phyloP scores from a whole-genome alignment of 768 basidiomycete species.

The Tephrocybe rancida region DNA sequence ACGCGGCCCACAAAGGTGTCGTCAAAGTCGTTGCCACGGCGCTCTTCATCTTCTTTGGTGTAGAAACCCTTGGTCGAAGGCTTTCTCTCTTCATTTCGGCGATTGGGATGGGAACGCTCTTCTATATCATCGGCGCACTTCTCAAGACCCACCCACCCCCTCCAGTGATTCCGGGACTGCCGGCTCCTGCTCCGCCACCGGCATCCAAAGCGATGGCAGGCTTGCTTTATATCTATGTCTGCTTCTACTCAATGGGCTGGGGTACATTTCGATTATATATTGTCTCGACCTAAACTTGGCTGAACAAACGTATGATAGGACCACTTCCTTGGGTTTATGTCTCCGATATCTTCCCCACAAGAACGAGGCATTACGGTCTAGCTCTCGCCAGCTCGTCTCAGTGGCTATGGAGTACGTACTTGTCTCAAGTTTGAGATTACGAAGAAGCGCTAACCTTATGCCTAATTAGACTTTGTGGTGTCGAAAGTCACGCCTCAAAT shows the following conservation, averaged over 20 bases:
- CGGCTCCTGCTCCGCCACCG: conserved; percentile 38
- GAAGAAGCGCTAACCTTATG: neutral
- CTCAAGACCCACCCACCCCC: conserved; percentile 76
- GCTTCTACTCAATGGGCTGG: conserved; percentile 89
- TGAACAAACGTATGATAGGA: neutral
- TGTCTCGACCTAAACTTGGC: neutral
- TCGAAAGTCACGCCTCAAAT: conserved; percentile 73
- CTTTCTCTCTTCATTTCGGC: conserved; percentile 72
- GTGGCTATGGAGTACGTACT: conserved; percentile 73
- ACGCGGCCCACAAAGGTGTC: too few relatives aligned
- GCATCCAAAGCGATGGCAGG: conserved; percentile 83
- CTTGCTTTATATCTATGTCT: conserved; percentile 85
- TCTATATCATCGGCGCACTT: conserved; percentile 87
- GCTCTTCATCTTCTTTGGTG: conserved; percentile 68
- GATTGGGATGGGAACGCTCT: conserved; percentile 76
- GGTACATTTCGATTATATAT: conserved; percentile 35
- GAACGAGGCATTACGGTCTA: conserved; percentile 81
- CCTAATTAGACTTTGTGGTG: conserved; percentile 61
- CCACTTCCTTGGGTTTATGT: conserved; percentile 62
- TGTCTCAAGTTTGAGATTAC: neutral
- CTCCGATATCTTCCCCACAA: conserved; percentile 84
- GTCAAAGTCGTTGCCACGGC: conserved; percentile 70
- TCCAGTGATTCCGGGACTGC: conserved; percentile 19
- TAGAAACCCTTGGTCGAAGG: conserved; percentile 71
- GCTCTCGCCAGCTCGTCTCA: conserved; percentile 75